Percentiles rank a stretch among this genome's conserved stretches.
Conservation (phyloP, 2,329 filamentous ascomycete species). For the Ascosphaera apis region DNA sequence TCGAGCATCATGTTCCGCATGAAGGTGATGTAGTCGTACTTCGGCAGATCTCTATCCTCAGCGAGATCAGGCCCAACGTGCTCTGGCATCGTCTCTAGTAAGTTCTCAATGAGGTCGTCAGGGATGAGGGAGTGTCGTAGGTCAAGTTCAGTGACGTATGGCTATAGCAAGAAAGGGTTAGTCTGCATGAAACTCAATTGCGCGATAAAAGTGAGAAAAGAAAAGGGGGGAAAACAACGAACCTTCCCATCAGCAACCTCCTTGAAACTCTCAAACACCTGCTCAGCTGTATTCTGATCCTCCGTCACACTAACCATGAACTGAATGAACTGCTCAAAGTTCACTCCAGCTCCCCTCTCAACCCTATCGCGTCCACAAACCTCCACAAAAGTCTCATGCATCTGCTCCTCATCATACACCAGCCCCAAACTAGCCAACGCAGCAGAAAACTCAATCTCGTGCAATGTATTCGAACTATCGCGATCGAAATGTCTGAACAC, state of each 20-base stretch:
- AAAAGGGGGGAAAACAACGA: conserved; percentile 9
- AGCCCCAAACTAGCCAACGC: conserved; percentile 84
- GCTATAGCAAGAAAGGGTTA: conserved; percentile 20
- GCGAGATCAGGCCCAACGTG: conserved; percentile 71
- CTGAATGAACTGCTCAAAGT: conserved; percentile 94
- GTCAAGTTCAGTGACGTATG: conserved; percentile 95
- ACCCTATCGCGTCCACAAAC: conserved; percentile 41
- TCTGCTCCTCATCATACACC: conserved; percentile 92
- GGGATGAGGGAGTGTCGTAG: conserved; percentile 84
- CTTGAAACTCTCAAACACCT: conserved; percentile 92
- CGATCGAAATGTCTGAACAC: conserved; percentile 97
- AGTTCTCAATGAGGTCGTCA: conserved; percentile 87
- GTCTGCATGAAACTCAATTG: neutral
- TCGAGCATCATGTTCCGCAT: conserved; percentile 64
- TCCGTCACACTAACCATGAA: conserved; percentile 99
- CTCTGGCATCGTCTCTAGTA: conserved; percentile 63
- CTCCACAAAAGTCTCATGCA: conserved; percentile 83
- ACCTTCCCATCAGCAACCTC: conserved; percentile 93
- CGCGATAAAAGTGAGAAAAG: neutral
- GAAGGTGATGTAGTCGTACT: conserved; percentile 92
- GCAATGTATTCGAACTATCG: conserved; percentile 69
- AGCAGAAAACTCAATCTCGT: conserved; percentile 87
- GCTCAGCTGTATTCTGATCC: conserved; percentile 94
- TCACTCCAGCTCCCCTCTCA: conserved; percentile 46
- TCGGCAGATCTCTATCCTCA: conserved; percentile 59